Evolutionary conservation across 2,329 filamentous ascomycete genomes (phyloP), one percentile per base, ranked within the genome.

Genomic region (Davidsoniella australis): DNA sequence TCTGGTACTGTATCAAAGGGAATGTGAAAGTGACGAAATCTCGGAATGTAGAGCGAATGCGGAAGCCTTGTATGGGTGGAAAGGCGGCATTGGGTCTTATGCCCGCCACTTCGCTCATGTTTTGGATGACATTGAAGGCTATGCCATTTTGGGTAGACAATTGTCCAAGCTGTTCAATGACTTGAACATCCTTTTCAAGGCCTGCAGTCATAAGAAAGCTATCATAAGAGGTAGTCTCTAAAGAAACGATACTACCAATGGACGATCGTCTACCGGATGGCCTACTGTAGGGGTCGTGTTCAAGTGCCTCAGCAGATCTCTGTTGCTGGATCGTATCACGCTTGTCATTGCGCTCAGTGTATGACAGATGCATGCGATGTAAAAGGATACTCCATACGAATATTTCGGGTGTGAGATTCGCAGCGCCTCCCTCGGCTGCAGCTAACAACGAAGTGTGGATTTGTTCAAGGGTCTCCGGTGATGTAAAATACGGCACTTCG

Each of bases 331-430:
- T 62, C 24, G 73, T 64, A 55, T 78, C 75, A 44, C 75, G 66
- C 51, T 72, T 70, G 59, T 82, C 78, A 38, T 75, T 76, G 42
- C 80, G 69, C 46, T 69, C 69, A 50, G 75, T 70, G 55, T 78
- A 81, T 10, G 75, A 74, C 40, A 76, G 66, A 55, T 77, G 76
- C 66, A 91, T 76, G 23, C 74, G 71, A 57, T 82, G 75, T 8
- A 88, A 68, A 23, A 94, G 74, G 44, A 89, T 68, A 3, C 80
- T 78, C 88, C 88, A 96, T 2, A 83, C 76, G 56, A 93, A 83
- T 17, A 85, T 73, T 16, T 84, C 77, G 1, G 85, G 85, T 49
- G 76, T 78, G 17, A 83, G 82, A 36, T 76, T 75, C 37, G 70
- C 67, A n/a, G 75, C 68, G 14, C 72, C 72, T 17, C 64, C 60